A percentile compares a stretch with the other conserved stretches of the same genome.
phyloP scores from a whole-genome alignment of 192 early-diverging fungal species.

The Dissophora globulifera region DNA sequence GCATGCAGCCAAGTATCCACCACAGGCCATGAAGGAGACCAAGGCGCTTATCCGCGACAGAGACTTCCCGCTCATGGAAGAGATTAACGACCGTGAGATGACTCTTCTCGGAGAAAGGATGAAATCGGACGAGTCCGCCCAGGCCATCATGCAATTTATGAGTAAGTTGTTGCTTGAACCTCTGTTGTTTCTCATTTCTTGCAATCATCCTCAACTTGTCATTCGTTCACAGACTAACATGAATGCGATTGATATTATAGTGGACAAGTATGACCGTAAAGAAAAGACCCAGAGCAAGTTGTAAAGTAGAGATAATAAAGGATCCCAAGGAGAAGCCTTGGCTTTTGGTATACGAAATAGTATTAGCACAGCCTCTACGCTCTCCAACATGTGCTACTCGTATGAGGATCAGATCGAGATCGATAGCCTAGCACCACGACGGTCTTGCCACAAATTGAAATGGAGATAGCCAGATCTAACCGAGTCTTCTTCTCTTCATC shows the following conservation, averaged over 20 bases:
- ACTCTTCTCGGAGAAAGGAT: constrained; percentile 63
- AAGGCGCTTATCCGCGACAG: constrained; percentile 62
- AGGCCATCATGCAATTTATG: constrained; percentile 61
- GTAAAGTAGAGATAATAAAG: constrained; percentile 15
- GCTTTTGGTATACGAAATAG: too few species aligned
- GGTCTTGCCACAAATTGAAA: too few species aligned
- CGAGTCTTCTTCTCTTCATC: too few species aligned
- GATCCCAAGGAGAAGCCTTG: too few species aligned
- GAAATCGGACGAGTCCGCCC: constrained; percentile 62
- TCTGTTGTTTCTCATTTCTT: background rate
- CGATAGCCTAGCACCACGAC: too few species aligned
- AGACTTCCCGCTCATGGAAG: constrained; percentile 58
- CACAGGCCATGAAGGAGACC: constrained; percentile 66
- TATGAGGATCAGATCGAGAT: too few species aligned
- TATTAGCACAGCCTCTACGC: too few species aligned
- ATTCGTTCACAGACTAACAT: too few species aligned
- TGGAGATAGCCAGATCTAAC: too few species aligned
- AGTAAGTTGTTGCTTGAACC: constrained; percentile 20
- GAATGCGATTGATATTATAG: too few species aligned
- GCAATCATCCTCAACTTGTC: too few species aligned
- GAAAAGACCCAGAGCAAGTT: constrained; percentile 21
- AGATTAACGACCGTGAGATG: constrained; percentile 67
- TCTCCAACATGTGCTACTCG: too few species aligned
- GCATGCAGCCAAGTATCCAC: constrained; percentile 62
- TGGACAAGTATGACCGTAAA: constrained; percentile 20